Conservation (phyloP, 73 alveolate genomes). For the Halteria grandinella region DNA sequence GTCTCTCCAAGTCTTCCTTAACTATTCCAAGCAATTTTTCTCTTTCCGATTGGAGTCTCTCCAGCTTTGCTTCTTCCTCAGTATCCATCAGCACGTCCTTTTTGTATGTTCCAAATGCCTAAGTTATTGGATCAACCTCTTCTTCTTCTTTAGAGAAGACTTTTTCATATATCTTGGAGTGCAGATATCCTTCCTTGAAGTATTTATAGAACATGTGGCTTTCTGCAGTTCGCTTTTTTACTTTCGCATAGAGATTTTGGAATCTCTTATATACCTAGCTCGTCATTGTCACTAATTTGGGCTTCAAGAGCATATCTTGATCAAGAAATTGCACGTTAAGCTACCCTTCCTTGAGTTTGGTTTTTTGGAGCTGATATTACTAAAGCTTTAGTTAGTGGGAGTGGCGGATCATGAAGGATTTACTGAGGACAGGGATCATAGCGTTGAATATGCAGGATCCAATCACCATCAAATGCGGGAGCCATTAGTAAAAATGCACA, state of each 20-base stretch:
- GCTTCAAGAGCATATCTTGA: slow-evolving; percentile 5
- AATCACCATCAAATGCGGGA: slow-evolving; percentile 4
- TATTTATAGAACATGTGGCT: background rate
- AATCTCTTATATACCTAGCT: slow-evolving; percentile 1
- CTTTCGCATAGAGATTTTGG: background rate
- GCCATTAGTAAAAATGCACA: slow-evolving; percentile 26
- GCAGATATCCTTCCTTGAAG: background rate
- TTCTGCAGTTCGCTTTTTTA: background rate
- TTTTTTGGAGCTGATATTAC: background rate
- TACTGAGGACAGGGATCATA: background rate
- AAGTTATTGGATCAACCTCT: background rate
- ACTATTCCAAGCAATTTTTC: slow-evolving; percentile 30
- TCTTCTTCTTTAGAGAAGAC: background rate
- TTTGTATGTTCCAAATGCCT: background rate
- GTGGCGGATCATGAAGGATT: background rate
- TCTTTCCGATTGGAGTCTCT: background rate
- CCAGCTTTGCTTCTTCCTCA: slow-evolving; percentile 25
- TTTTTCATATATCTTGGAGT: background rate
- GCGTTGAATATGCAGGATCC: background rate
- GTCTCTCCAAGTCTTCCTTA: background rate
- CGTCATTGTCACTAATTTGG: slow-evolving; percentile 1
- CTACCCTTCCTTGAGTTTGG: slow-evolving; percentile 1
- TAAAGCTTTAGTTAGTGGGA: background rate
- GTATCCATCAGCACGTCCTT: background rate
- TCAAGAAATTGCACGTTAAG: slow-evolving; percentile 5